Evolutionary conservation across 345 rosid genomes (phyloP), one percentile per base, ranked within the genome.

Genomic region (Arabis hirsuta): DNA sequence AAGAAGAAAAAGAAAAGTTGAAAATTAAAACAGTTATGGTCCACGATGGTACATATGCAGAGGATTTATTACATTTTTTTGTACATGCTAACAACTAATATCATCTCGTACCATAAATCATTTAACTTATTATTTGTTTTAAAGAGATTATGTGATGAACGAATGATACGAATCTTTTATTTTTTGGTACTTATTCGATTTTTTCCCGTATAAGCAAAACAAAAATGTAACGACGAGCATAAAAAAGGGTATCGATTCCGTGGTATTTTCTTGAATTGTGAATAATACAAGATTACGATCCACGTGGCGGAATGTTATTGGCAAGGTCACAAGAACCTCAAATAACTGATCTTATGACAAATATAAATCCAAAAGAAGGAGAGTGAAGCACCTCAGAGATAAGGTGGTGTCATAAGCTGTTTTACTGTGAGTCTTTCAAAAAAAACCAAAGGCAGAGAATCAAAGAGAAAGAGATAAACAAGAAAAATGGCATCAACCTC

Each of bases 401-500:
- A 76, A 76, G 80, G 77, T 67, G 77, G 65, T 55, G 71, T 70
- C 59, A 44, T 75, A 68, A 68, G 73, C 44, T 45, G 6, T 9
- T 71, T 58, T 24, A 74, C 73, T 70, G 55, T 55, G 62, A 31
- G 70, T 67, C 66, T 65, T 77, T 71, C 73, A 67, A 57, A 55
- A 55, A 1, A 22, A 69, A 62, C 69, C 55, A 68, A 75, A 76
- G 65, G 48, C 54, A 46, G 58, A 62, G 59, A 55, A 16, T 45
- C 34, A 36, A 16, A 56, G 45, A 36, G 41, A 45, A 45, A 64
- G 51, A 62, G 62, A 52, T 27, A 34, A 34, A 55, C 42, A 57
- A 34, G 6, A 9, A 77, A 46, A 74, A 95, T 95, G 99, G 97
- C 99, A 65, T 82, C 98, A 29, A 85, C 97, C 31, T 87, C 97